phyloP scores from a whole-genome alignment of 805 yeast genomes.

The Kodamaea jinghongensis region DNA sequence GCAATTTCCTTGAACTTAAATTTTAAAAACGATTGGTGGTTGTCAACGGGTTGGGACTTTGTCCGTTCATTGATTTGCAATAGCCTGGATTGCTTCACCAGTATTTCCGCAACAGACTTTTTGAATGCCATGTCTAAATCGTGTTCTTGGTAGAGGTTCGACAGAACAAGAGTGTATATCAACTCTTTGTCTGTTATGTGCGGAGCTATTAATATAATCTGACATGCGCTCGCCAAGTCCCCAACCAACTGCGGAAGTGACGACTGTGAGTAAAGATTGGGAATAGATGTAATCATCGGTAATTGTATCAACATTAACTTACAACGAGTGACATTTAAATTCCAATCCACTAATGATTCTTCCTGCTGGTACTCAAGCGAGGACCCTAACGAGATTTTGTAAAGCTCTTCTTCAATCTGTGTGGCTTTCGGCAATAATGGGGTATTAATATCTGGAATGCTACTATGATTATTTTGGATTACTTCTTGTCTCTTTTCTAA shows the following conservation, averaged over 20 bases:
- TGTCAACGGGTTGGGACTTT: slow-evolving; percentile 18
- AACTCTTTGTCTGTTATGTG: slow-evolving; percentile 43
- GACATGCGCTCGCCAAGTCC: slow-evolving; percentile 40
- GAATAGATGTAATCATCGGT: slow-evolving; percentile 37
- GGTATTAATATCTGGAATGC: slow-evolving; percentile 12
- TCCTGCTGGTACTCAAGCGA: slow-evolving; percentile 36
- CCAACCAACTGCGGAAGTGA: slow-evolving; percentile 41
- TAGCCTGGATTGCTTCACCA: slow-evolving; percentile 45
- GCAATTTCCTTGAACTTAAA: slow-evolving; percentile 45
- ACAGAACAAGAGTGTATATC: slow-evolving; percentile 37
- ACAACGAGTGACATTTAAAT: slow-evolving; percentile 49
- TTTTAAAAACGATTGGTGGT: slow-evolving; percentile 26
- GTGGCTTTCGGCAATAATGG: slow-evolving; percentile 9
- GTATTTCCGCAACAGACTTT: slow-evolving; percentile 47
- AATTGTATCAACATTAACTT: slow-evolving; percentile 40
- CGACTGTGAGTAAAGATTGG: slow-evolving; percentile 33
- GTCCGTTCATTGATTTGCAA: slow-evolving; percentile 33
- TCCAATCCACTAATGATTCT: slow-evolving; percentile 50
- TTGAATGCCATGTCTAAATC: slow-evolving; percentile 44
- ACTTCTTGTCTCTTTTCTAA: slow-evolving; percentile 10
- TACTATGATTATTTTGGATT: slow-evolving; percentile 2
- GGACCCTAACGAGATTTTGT: slow-evolving; percentile 40
- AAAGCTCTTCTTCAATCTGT: slow-evolving; percentile 23
- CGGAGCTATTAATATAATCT: slow-evolving; percentile 38
- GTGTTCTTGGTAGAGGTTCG: slow-evolving; percentile 49